These are phyloP conservation scores for Mortierella hygrophila DNA, from an alignment of 192 early-diverging fungal species.

Conservation along the genomic window DNA sequence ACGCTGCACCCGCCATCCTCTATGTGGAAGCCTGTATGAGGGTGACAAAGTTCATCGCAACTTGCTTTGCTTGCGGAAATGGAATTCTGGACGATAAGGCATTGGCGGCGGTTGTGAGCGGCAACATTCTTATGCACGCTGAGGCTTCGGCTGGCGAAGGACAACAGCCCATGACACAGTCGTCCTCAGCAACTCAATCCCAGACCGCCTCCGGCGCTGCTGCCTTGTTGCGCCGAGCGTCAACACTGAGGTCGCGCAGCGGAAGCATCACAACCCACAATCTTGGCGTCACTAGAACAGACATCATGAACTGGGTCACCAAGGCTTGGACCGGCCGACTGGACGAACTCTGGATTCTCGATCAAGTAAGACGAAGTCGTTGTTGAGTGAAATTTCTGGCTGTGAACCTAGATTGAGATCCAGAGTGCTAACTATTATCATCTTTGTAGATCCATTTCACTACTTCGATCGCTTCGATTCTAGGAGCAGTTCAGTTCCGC, in stretches of 20 bases:
- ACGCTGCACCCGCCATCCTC: constrained; percentile 69
- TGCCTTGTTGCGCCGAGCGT: constrained; percentile 39
- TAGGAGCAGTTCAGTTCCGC: constrained; percentile 66
- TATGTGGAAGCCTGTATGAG: constrained; percentile 76
- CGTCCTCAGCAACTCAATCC: constrained; percentile 22
- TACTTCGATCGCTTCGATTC: constrained; percentile 70
- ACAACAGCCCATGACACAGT: constrained; percentile 37
- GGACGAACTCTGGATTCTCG: constrained; percentile 52
- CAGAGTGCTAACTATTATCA: neutral
- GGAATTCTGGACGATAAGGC: constrained; percentile 51
- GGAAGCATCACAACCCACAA: constrained; percentile 26
- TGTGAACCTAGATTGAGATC: neutral
- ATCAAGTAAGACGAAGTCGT: constrained; percentile 20
- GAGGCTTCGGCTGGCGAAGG: constrained; percentile 5
- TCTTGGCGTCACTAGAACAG: constrained; percentile 38
- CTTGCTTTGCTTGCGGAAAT: constrained; percentile 47
- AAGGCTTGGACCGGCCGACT: constrained; percentile 48
- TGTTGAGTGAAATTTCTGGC: neutral
- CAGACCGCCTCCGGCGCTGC: constrained; percentile 23
- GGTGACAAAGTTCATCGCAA: constrained; percentile 73
- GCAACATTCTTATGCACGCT: constrained; percentile 32
- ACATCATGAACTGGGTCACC: constrained; percentile 49
- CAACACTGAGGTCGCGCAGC: constrained; percentile 41
- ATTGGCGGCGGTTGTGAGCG: constrained; percentile 44
- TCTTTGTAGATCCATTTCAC: constrained; percentile 57